Base-by-base conservation (phyloP, 2,329 filamentous ascomycete species). In the Xylariales sp. region DNA sequence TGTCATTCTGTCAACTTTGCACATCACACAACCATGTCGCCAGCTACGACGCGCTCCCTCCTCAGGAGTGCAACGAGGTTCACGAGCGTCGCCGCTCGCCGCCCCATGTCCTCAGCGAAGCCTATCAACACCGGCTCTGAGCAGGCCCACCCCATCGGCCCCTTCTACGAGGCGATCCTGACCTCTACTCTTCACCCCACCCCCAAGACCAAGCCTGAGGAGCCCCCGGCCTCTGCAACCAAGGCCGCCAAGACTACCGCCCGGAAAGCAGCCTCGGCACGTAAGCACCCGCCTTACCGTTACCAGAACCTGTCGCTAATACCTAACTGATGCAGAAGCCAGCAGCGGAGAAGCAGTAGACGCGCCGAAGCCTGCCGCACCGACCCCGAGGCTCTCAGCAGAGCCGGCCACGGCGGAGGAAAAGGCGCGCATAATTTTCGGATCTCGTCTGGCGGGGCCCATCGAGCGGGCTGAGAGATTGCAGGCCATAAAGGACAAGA, bases 381-480 rank as follows among this genome's bases (percentile, higher is more conserved):
- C 41, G 11, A 33, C 24, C 28, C 41, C 41, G 21, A 33, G 37
- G 38, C 65, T 67, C 3, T 65, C 48, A 11, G 33, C 46, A 20
- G 23, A 65, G 38, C 67, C 70, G 3, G 60, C 68, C 14, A 70
- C 70, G 34, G 69, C 65, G 13, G 56, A 79, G 48, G 70, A 78
- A 38, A 74, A 70, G 27, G 69, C 78, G 16, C 68, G 79, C 30
- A 78, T 94, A 52, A 74, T 96, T 21, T 96, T 98, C 55, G 88
- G 89, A 15, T 85, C 86, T 6, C 78, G 82, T 7, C 74, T 93
- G 12, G 80, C 83, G 17, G 86, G 85, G 1, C 86, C 89, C 2
- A 74, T 76, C 25, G 82, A 88, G 53, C 73, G 84, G 28, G 74
- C 74, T 45, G 76, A 79, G 42, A 74, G 78, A 28, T 62, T 79